A percentile compares a stretch with the other conserved stretches of the same genome.
phyloP scores from a whole-genome alignment of 345 rosid genomes.

The Arabis hirsuta region DNA sequence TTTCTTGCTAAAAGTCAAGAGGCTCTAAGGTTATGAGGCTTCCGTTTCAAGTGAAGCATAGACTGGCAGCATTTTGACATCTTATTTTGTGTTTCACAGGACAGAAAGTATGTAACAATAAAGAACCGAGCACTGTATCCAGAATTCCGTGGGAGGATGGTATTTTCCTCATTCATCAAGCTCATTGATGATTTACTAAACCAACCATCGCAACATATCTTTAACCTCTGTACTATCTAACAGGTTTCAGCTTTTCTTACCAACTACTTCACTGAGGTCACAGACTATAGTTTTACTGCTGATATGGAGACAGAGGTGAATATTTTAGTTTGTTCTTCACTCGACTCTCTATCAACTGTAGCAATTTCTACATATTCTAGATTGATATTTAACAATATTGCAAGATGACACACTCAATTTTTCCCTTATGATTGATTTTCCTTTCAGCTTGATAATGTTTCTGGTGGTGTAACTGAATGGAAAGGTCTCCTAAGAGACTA shows the following conservation, averaged over 20 bases:
- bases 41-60: conserved; percentile 21
- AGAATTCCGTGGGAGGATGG: conserved; percentile 99
- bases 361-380: conserved; percentile 16
- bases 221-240: conserved; percentile 33
- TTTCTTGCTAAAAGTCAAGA: conserved; percentile 10
- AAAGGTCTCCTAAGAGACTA: conserved; percentile 92
- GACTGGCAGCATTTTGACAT: conserved; percentile 25
- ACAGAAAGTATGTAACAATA: conserved; percentile 78
- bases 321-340: conserved; percentile 11
- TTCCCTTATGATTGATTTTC: conserved; percentile 9
- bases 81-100: conserved; percentile 53
- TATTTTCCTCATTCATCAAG: conserved; percentile 43
- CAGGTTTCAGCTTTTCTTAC: conserved; percentile 97
- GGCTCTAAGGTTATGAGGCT: neutral
- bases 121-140: conserved; percentile 74
- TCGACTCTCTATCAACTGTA: conserved; percentile 11
- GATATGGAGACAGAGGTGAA: conserved; percentile 96
- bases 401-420: conserved; percentile 21
- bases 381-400: neutral
- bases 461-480: conserved; percentile 96
- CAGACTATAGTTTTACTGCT: conserved; percentile 96
- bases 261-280: conserved; percentile 84
- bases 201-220: conserved; percentile 18
- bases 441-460: conserved; percentile 95
- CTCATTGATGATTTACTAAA: conserved; percentile 25